Evolutionary conservation across 129 eudicot genomes (phyloP).

Genomic region (Helianthus tuberosus): DNA sequence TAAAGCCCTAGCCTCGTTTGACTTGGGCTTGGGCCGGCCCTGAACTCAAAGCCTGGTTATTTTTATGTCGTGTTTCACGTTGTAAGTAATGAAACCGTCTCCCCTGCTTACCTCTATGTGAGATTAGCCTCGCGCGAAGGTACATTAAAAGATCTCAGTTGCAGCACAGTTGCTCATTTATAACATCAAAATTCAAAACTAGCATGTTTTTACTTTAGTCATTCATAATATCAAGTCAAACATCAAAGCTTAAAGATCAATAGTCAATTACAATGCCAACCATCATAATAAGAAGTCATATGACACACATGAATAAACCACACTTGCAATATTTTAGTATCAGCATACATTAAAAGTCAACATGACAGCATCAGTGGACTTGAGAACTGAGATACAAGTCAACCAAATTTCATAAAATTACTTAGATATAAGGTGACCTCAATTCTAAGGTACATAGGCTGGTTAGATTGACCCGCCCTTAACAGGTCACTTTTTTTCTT

Average conservation of each 20-base stretch:
- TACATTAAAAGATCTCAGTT: background rate
- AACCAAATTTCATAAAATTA: constrained; percentile 26
- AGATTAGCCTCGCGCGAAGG: too few species aligned
- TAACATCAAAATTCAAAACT: background rate
- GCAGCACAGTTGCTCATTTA: background rate
- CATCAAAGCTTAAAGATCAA: constrained; percentile 17
- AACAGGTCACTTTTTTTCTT: constrained; percentile 9
- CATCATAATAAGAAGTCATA: constrained; percentile 1
- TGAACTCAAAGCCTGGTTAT: too few species aligned
- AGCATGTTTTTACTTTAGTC: background rate
- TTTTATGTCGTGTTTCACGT: too few species aligned
- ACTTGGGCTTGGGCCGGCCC: too few species aligned
- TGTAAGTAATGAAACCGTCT: too few species aligned
- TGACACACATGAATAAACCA: background rate
- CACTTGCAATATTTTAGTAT: constrained; percentile 13
- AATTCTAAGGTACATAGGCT: background rate
- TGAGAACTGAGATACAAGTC: constrained; percentile 22
- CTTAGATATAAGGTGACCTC: constrained; percentile 19
- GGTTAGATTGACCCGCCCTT: background rate
- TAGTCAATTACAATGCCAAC: background rate
- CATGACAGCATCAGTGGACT: constrained; percentile 18
- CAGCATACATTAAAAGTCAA: constrained; percentile 13
- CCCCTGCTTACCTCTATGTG: too few species aligned
- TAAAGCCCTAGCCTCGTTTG: too few species aligned
- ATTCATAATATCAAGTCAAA: background rate